Evolutionary conservation across 192 early-diverging fungal genomes (phyloP).

Genomic region (Linnemannia hyalina): DNA sequence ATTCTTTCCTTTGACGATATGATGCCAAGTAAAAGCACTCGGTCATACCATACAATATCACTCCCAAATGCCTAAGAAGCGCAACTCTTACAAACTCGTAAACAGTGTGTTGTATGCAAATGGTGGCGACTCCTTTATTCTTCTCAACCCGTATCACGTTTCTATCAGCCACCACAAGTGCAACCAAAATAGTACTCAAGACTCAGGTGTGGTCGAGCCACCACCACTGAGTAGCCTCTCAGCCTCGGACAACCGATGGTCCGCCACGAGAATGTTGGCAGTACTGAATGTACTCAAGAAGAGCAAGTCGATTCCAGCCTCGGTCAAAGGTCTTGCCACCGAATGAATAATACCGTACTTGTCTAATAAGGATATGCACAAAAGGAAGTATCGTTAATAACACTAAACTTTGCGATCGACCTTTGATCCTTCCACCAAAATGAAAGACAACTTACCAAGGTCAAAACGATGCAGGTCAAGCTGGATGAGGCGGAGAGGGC

Average conservation of each 20-base stretch:
- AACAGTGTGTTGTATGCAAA: not conserved
- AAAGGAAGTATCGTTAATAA: not conserved
- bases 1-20: not conserved
- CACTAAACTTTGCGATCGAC: not conserved
- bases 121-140: not conserved
- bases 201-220: constrained; percentile 12
- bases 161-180: not conserved
- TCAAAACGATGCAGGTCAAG: constrained; percentile 71
- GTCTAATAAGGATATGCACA: constrained; percentile 51
- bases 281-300: constrained; percentile 76
- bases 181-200: not conserved
- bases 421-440: not conserved
- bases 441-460: constrained; percentile 50
- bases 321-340: constrained; percentile 71
- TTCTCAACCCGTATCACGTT: not conserved
- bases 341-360: constrained; percentile 78
- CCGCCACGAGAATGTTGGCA: constrained; percentile 74
- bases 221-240: constrained; percentile 50
- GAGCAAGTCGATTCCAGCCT: constrained; percentile 71
- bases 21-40: not conserved
- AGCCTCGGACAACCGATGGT: constrained; percentile 47
- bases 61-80: too few species aligned
- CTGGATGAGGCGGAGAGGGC: constrained; percentile 72
- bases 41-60: too few species aligned
- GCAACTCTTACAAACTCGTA: not conserved